phyloP scores from a whole-genome alignment of 2,329 filamentous ascomycete genomes.

The Cadophora luteo-olivacea region DNA sequence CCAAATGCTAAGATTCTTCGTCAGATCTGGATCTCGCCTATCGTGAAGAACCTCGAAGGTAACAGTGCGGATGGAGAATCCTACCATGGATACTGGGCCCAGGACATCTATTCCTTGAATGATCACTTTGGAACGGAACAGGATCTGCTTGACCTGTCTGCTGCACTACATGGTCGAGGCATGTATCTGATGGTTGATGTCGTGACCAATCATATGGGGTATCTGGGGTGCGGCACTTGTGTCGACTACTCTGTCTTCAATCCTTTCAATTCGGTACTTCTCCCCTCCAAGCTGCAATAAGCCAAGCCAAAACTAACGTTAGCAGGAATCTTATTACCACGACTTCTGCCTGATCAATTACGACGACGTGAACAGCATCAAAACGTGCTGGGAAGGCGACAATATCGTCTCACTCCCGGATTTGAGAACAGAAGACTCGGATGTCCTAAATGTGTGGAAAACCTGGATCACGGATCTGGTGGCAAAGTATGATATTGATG shows the following conservation, averaged over 20 bases:
- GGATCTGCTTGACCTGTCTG: slow-evolving; percentile 54
- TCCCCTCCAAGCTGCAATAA: slow-evolving; percentile 27
- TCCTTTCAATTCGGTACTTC: slow-evolving; percentile 47
- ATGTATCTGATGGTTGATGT: slow-evolving; percentile 61
- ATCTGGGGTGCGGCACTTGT: slow-evolving; percentile 42
- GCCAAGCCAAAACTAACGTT: slow-evolving; percentile 20
- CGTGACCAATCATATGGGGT: slow-evolving; percentile 56
- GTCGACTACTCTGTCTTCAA: slow-evolving; percentile 47
- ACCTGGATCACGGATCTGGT: slow-evolving; percentile 40
- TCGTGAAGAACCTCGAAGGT: slow-evolving; percentile 48
- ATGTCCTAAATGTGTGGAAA: slow-evolving; percentile 34
- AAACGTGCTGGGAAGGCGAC: slow-evolving; percentile 40
- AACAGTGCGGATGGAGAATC: slow-evolving; percentile 47
- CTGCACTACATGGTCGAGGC: slow-evolving; percentile 51
- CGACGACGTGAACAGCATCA: slow-evolving; percentile 44
- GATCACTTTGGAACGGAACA: slow-evolving; percentile 54
- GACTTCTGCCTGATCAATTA: slow-evolving; percentile 46
- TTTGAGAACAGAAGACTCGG: slow-evolving; percentile 39
- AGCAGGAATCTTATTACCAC: slow-evolving; percentile 45
- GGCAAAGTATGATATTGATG: slow-evolving; percentile 50
- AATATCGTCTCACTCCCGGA: slow-evolving; percentile 42
- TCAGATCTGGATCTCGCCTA: slow-evolving; percentile 53
- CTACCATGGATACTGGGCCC: slow-evolving; percentile 55
- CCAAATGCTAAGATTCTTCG: slow-evolving; percentile 21
- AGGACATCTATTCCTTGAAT: slow-evolving; percentile 56